phyloP scores from a whole-genome alignment of 2,329 filamentous ascomycete genomes.

The Aspergillus oerlinghausenensis region DNA sequence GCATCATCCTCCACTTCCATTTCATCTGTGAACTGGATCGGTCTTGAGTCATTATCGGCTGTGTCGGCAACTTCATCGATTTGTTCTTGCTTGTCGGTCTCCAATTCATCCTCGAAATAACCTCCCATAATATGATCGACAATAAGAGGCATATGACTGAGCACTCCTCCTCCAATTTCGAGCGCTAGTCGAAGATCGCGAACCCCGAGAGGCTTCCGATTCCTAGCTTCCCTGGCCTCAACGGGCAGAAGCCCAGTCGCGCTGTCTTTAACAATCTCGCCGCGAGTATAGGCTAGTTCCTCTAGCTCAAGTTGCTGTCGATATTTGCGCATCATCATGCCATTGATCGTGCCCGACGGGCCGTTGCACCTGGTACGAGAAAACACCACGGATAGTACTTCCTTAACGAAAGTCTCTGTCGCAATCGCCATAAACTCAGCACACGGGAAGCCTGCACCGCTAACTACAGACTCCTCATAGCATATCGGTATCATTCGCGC shows the following conservation, averaged over 20 bases:
- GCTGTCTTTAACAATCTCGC: slow-evolving; percentile 69
- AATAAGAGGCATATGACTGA: slow-evolving; percentile 73
- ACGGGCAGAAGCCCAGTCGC: slow-evolving; percentile 70
- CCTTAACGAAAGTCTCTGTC: slow-evolving; percentile 60
- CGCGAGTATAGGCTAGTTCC: slow-evolving; percentile 67
- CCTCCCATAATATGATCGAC: slow-evolving; percentile 64
- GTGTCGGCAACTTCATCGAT: slow-evolving; percentile 20
- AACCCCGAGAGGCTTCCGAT: slow-evolving; percentile 68
- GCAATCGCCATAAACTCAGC: slow-evolving; percentile 59
- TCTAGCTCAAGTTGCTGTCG: slow-evolving; percentile 69
- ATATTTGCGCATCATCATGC: slow-evolving; percentile 77
- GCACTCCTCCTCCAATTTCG: slow-evolving; percentile 68
- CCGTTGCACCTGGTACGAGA: slow-evolving; percentile 53
- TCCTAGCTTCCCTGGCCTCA: slow-evolving; percentile 70
- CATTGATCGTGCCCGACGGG: slow-evolving; percentile 59
- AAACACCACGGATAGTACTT: slow-evolving; percentile 53
- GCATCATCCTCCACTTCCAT: slow-evolving; percentile 41
- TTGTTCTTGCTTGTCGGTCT: slow-evolving; percentile 42
- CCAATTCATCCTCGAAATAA: slow-evolving; percentile 72
- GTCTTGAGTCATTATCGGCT: slow-evolving; percentile 17
- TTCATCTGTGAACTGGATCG: slow-evolving; percentile 24
- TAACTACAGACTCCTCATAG: slow-evolving; percentile 58
- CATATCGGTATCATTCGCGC: slow-evolving; percentile 61
- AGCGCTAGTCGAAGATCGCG: slow-evolving; percentile 73
- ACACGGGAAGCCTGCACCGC: slow-evolving; percentile 49